Evolutionary conservation across 73 alveolate genomes (phyloP).

Genomic region (Paramecium biaurelia): DNA sequence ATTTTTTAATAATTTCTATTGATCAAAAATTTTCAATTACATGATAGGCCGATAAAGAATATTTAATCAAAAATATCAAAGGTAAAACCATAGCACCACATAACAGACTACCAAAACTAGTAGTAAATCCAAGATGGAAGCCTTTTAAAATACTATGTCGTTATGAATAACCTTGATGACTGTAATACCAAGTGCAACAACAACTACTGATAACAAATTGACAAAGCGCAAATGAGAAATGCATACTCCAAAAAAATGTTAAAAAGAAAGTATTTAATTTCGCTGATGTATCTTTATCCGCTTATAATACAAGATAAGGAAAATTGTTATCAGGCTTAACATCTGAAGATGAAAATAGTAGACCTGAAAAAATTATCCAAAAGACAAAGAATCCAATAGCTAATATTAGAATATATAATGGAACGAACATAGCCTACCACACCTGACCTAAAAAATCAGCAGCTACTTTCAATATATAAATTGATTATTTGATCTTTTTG

Average conservation of each 20-base stretch:
- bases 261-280: too few relatives aligned
- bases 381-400: constrained; percentile 69
- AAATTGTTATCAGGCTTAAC: too few relatives aligned
- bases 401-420: constrained; percentile 76
- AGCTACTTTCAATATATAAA: constrained; percentile 80
- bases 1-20: too few relatives aligned
- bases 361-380: constrained; percentile 87
- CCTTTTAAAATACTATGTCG: constrained; percentile 72
- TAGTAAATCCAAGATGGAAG: constrained; percentile 82
- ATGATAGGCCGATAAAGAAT: constrained; percentile 75
- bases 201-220: constrained; percentile 89
- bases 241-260: constrained; percentile 56
- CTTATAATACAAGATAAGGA: constrained; percentile 69
- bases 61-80: constrained; percentile 80
- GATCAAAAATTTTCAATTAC: constrained; percentile 74
- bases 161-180: constrained; percentile 81
- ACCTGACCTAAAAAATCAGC: constrained; percentile 24
- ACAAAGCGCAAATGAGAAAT: constrained; percentile 70
- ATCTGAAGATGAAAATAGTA: constrained; percentile 75
- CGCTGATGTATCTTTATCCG: too few relatives aligned
- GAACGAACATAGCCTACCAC: constrained; percentile 73
- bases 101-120: constrained; percentile 78
- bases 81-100: constrained; percentile 90
- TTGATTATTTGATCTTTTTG: constrained; percentile 73
- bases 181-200: constrained; percentile 93